Conservation (phyloP, 2,329 filamentous ascomycete genomes). For the Stemphylium beticola region DNA sequence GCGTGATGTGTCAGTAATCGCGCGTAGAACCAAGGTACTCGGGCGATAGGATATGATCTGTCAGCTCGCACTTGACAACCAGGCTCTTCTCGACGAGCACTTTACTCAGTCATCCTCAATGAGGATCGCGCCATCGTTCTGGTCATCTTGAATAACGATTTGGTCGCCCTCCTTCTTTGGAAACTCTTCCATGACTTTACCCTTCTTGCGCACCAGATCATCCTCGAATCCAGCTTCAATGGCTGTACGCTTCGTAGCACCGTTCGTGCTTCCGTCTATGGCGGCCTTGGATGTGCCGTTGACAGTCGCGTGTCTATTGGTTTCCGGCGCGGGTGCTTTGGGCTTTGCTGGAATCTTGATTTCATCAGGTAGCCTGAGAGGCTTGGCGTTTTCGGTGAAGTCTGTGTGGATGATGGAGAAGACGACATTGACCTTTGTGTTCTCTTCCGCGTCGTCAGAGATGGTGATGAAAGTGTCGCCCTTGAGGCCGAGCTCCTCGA, state of each 20-base stretch:
- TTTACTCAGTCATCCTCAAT: conserved; percentile 41
- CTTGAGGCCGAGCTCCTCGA: conserved; percentile 77
- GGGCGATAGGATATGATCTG: neutral
- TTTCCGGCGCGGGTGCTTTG: conserved; percentile 38
- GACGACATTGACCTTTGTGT: conserved; percentile 80
- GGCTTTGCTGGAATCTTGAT: conserved; percentile 58
- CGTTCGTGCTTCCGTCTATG: conserved; percentile 36
- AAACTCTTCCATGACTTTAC: conserved; percentile 47
- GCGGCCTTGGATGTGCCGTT: conserved; percentile 16
- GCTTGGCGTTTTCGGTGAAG: conserved; percentile 55
- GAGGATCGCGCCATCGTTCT: conserved; percentile 45
- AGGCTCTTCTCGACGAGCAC: neutral
- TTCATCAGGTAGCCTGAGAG: conserved; percentile 58
- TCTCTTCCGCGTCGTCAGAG: conserved; percentile 80
- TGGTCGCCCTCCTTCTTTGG: conserved; percentile 39
- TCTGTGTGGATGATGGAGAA: conserved; percentile 69
- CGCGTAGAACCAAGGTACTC: neutral
- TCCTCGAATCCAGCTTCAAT: conserved; percentile 51
- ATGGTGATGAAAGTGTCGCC: conserved; percentile 80
- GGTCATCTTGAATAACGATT: conserved; percentile 44
- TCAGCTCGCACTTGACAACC: neutral
- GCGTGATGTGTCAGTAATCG: neutral
- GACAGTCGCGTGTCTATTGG: conserved; percentile 35
- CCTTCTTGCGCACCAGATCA: conserved; percentile 47
- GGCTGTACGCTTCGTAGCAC: conserved; percentile 51